phyloP scores from a whole-genome alignment of 768 basidiomycete genomes.

The Leccinum aurantiacum region DNA sequence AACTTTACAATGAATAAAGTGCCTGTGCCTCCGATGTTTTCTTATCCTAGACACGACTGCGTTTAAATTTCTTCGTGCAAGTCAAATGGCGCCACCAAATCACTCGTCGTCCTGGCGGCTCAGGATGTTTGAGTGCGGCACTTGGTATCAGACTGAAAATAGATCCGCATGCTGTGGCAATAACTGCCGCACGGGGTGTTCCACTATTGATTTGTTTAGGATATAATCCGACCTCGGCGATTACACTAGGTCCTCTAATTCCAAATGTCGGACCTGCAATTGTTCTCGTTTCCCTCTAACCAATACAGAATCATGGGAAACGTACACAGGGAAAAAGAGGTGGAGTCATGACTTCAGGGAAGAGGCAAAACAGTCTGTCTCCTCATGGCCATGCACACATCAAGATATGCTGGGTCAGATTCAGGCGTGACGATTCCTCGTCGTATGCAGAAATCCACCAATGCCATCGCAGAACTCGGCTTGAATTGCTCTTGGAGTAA shows the following conservation, averaged over 20 bases:
- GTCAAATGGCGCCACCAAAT: no score
- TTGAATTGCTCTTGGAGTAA: constrained; percentile 41
- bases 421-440: constrained; percentile 33
- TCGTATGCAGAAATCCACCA: constrained; percentile 43
- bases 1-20: no score
- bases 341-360: constrained; percentile 10
- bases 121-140: no score
- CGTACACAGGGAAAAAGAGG: not conserved
- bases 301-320: not conserved
- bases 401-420: constrained; percentile 24
- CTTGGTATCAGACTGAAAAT: not conserved
- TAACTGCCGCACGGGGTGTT: not conserved
- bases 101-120: no score
- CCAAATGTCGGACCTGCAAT: not conserved
- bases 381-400: constrained; percentile 26
- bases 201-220: not conserved
- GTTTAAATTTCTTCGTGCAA: no score
- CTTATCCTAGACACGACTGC: no score
- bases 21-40: no score
- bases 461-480: constrained; percentile 42
- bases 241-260: not conserved
- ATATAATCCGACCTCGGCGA: not conserved
- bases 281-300: not conserved
- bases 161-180: not conserved
- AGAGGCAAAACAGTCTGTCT: constrained; percentile 19